Evolutionary conservation across 495 filamentous ascomycete species (phyloP), one percentile per base, ranked within the genome.

Genomic region (Sordaria brevicollis): DNA sequence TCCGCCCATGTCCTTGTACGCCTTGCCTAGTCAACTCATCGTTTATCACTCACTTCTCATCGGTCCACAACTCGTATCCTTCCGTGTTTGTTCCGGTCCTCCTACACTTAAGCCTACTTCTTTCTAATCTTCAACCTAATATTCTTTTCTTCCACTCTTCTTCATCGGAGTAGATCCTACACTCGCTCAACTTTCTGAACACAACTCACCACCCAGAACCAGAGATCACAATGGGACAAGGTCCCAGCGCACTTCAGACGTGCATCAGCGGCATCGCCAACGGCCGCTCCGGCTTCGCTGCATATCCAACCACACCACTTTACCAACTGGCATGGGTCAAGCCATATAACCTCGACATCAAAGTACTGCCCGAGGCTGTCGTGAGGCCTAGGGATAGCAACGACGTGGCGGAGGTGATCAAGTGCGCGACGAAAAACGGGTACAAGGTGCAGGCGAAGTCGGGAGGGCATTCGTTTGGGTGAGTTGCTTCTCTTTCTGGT

Each of bases 381-480:
- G 86, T 86, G 1, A 83, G 88, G 13, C 92, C 92, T 0, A 74
- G 81, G 13, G 86, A 82, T 0, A 73, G 85, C 2, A 69, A 86
- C 11, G 83, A 93, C 65, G 84, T 93, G 13, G 83, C 88, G 1
- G 81, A 75, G 29, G 82, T 88, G 4, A 82, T 92, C 11, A 82
- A 81, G 68, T 92, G 90, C 71, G 90, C 89, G 0, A 79, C 76
- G 0, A 72, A 77, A 4, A 78, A 83, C 68, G 80, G 77, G 38
- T 77, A 87, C 72, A 89, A 89, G 72, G 89, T 93, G 25, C 90
- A 92, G 71, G 82, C 91, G 10, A 87, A 84, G 72, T 87, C 86
- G 41, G 92, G 92, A 15, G 92, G 92, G 1, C 92, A 93, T 75
- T 91, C 89, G 15, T 93, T 90, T 79, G 82, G 76, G 82, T 84